Evolutionary conservation across 169 alveolate species (phyloP), one percentile per base, ranked within the genome.

Genomic region (Plasmodium malariae): DNA sequence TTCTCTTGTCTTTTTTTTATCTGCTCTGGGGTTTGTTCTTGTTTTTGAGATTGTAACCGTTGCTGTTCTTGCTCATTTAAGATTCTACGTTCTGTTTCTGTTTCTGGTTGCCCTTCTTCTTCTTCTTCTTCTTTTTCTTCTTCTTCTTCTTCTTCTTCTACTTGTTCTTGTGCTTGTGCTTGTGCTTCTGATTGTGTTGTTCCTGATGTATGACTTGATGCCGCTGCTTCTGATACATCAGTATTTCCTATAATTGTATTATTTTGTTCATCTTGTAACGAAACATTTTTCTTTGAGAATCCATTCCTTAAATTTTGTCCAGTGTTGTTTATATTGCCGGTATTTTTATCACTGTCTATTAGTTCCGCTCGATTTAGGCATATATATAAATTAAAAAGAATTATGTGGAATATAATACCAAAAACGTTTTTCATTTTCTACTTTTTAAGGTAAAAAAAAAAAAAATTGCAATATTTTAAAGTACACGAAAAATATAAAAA

Each of bases 261-360:
- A 43, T 3, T 34, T 34, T 14, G 32, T 17, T 65, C 74, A 34
- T 34, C 54, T 43, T 65, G 74, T 7, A 34, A 26, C 17, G 30
- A 34, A 24, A 65, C 0, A 24, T 65, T 34, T 65, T 65, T 65
- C 2, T 6, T 21, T 65, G 37, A 34, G 19, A 30, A 67, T 0
- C 74, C 60, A 26, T 67, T 36, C 21, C 74, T 67, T 28, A 67
- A 67, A 19, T 67, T 36, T 7, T 49, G 14, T 36, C 34, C 34
- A 4, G 24, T 32, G 24, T 14, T 67, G 19, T 67, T 28, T 28
- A 32, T 36, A 26, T 28, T 67, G 36, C n/a, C 74, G 14, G 40
- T 28, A 67, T 67, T 36, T 14, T 67, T 36, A 14, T 36, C 59
- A 9, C 3, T n/a, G n/a, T n/a, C n/a, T n/a, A n/a, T n/a, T n/a